Base-by-base conservation (phyloP, 1,139 yeast species). In the Scheffersomyces lignicola region DNA sequence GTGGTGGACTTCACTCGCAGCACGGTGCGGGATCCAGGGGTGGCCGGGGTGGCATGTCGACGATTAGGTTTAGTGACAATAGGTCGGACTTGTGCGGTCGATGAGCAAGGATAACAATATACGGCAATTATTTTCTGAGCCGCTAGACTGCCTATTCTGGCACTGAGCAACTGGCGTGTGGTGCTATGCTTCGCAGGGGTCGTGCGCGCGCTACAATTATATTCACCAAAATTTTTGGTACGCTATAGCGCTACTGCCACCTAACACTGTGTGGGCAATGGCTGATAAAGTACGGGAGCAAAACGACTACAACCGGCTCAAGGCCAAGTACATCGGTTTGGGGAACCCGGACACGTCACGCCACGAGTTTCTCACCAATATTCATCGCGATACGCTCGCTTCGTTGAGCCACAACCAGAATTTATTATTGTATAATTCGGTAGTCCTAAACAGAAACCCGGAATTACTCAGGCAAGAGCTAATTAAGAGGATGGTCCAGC, bases 361-460 rank as follows among this genome's bases (percentile, higher is more conserved):
- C 64, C 51, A 66, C 56, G 60, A 62, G 47, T 66, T 63, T 36
- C 25, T 51, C 10, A 56, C 71, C 7, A 84, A 84, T 43, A 72
- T 85, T 1, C 80, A 79, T 34, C 66, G 85, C 44, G 97, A 94
- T 54, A 79, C 95, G 1, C 78, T 81, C 44, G 76, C 88, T 2
- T 73, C 85, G 12, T 58, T 87, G 34, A 74, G 80, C 17, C 83
- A 85, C 18, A 96, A 90, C 55, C 78, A 81, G 12, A 75, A 78
- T 3, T 43, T 83, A 36, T 56, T 87, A 30, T 76, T 79, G 43
- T 86, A 86, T 51, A 68, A 82, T 35, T 65, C 95, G n/a, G 53
- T 84, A 7, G 85, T 82, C 0, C 55, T 71, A 33, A 80, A 77
- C 33, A 72, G 76, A 45, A 77, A 84, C 20, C 74, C 70, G 34